Evolutionary conservation across 768 basidiomycete species (phyloP).

Genomic region (Podaxis carcinomalis): DNA sequence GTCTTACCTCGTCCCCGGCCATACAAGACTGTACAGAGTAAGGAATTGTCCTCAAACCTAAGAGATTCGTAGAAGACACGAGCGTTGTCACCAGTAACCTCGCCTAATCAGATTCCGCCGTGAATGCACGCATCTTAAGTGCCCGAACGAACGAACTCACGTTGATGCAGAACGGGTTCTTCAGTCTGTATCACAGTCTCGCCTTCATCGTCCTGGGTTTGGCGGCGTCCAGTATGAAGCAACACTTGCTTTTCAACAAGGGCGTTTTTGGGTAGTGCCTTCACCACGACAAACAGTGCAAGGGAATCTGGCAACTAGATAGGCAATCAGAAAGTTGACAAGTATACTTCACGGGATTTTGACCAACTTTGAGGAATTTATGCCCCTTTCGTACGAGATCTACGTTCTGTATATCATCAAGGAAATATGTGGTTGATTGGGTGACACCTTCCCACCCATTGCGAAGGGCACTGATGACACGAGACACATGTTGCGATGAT

Average conservation of each 20-base stretch:
- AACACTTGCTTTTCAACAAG: constrained; percentile 74
- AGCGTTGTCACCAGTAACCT: not conserved
- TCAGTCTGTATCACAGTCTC: constrained; percentile 27
- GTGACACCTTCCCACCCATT: constrained; percentile 56
- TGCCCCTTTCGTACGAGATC: constrained; percentile 37
- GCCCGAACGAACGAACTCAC: not conserved
- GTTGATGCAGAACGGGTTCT: not conserved
- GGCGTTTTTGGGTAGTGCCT: constrained; percentile 68
- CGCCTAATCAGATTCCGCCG: not conserved
- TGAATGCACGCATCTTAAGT: no score
- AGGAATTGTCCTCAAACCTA: not conserved
- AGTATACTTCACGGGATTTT: constrained; percentile 1
- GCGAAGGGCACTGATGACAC: constrained; percentile 61
- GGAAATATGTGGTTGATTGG: constrained; percentile 73
- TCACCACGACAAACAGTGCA: constrained; percentile 58
- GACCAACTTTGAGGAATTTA: constrained; percentile 18
- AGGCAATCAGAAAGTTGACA: not conserved
- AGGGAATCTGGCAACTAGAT: constrained; percentile 20
- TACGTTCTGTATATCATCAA: constrained; percentile 38
- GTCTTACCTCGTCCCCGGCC: not conserved
- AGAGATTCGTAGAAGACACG: constrained; percentile 1
- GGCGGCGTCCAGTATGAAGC: constrained; percentile 60
- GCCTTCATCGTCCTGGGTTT: constrained; percentile 42
- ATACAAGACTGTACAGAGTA: constrained; percentile 2
- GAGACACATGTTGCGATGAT: constrained; percentile 72